Base-by-base conservation (phyloP, 768 basidiomycete species). In the Postia placenta region DNA sequence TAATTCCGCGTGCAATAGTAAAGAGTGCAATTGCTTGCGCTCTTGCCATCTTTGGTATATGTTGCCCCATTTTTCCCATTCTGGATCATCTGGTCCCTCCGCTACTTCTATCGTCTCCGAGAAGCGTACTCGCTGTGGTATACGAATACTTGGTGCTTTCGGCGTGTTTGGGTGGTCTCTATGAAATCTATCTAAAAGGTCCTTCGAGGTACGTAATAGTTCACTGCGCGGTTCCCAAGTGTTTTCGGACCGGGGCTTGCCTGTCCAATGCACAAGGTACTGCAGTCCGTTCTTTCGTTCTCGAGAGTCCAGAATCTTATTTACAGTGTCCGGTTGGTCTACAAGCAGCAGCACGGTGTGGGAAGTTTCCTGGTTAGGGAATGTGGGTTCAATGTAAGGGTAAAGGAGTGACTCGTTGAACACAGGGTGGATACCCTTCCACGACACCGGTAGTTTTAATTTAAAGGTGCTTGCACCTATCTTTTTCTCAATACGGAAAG, bases 381-480 rank as follows among this genome's bases (percentile, higher is more conserved):
- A 33, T 33, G 7, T 15, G 15, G 30, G 30, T 33, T 33, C 15
- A 33, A 7, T 7, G 5, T 50, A 53, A 1, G 49, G 54, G 39
- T 60, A 46, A 0, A 64, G 60, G 33, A 69, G 68, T 2, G 64
- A 68, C 23, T 62, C 60, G 51, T 72, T 60, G 57, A 74, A 72
- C 7, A 71, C 66, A 14, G 68, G 69, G 33, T 71, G 66, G 14
- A 73, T 55, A 33, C 15, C 30, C 2, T 59, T 61, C 25, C 71
- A 55, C 24, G 60, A 58, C 1, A 53, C 37, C 14, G 70, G 70
- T 7, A 72, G 61, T 0, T 53, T n/a, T 23, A 72, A 64, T 0
- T 35, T 28, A 47, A 65, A 70, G 4, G 67, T 43, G 11, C 52
- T 45, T 11, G 55, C 42, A 43, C 61, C 57, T 17, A 60, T 25